Conservation (phyloP, 2,329 filamentous ascomycete species). For the Cryphonectria nitschkei region DNA sequence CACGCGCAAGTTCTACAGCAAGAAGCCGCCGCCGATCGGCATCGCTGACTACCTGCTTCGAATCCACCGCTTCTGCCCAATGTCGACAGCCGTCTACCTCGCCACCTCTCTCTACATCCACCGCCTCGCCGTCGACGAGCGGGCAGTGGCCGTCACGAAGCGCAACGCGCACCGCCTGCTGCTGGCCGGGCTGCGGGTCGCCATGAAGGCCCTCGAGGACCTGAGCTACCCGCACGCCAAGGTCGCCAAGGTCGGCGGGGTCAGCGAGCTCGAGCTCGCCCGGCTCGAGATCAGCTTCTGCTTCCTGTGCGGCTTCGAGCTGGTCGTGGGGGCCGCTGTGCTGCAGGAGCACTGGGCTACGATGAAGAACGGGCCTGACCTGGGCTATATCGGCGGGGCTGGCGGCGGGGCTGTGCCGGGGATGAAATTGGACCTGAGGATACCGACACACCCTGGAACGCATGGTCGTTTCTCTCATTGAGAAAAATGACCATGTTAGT, state of each 20-base stretch:
- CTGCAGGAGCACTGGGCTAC: slow-evolving; percentile 69
- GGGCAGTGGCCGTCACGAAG: slow-evolving; percentile 76
- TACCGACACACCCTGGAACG: slow-evolving; percentile 10
- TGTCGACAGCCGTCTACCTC: slow-evolving; percentile 92
- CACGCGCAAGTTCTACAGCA: slow-evolving; percentile 91
- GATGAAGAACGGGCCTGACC: slow-evolving; percentile 46
- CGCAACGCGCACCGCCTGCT: slow-evolving; percentile 86
- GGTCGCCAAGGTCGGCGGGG: slow-evolving; percentile 85
- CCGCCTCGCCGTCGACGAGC: slow-evolving; percentile 76
- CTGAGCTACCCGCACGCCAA: slow-evolving; percentile 83
- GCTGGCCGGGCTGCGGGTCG: slow-evolving; percentile 81
- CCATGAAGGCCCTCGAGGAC: slow-evolving; percentile 95
- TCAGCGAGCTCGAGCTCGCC: slow-evolving; percentile 79
- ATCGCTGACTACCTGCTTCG: slow-evolving; percentile 84
- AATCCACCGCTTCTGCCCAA: slow-evolving; percentile 88
- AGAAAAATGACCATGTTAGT: neutral
- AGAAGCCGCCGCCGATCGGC: slow-evolving; percentile 79
- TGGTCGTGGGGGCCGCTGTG: slow-evolving; percentile 64
- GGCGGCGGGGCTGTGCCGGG: slow-evolving; percentile 5
- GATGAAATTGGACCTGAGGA: slow-evolving; percentile 13
- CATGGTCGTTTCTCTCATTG: slow-evolving; percentile 16
- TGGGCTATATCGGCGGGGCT: slow-evolving; percentile 14
- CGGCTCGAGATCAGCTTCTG: slow-evolving; percentile 88
- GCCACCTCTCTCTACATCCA: slow-evolving; percentile 88
- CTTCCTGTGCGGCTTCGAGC: slow-evolving; percentile 82